Conservation (phyloP, 1,284 basidiomycete species). For the Apiotrichum siamense region DNA sequence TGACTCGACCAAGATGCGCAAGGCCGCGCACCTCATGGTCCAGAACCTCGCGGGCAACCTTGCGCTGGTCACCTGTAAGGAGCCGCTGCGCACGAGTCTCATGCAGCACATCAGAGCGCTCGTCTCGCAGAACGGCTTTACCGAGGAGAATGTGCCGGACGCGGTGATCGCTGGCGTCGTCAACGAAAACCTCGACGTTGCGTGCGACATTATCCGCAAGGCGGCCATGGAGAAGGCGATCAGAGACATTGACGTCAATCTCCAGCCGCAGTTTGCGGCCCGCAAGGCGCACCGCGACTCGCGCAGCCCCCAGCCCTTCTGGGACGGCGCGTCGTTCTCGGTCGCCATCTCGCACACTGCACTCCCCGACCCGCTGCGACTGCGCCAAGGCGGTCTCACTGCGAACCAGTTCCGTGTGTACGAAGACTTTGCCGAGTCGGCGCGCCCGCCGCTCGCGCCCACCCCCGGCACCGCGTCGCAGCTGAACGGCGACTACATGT, state of each 20-base stretch:
- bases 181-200: slow-evolving; percentile 88
- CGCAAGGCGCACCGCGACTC: slow-evolving; percentile 78
- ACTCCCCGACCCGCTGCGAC: slow-evolving; percentile 82
- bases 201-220: slow-evolving; percentile 91
- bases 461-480: background rate
- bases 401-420: slow-evolving; percentile 82
- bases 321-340: slow-evolving; percentile 66
- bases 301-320: slow-evolving; percentile 61
- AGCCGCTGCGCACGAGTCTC: slow-evolving; percentile 89
- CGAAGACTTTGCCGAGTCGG: slow-evolving; percentile 75
- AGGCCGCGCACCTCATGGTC: slow-evolving; percentile 92
- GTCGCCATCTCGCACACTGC: slow-evolving; percentile 68
- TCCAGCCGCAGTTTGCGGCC: slow-evolving; percentile 72
- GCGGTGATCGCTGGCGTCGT: slow-evolving; percentile 69
- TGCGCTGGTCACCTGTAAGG: slow-evolving; percentile 96
- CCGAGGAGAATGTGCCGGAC: slow-evolving; percentile 57
- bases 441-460: slow-evolving; percentile 9
- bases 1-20: slow-evolving; percentile 83
- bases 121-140: slow-evolving; percentile 77
- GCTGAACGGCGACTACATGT: slow-evolving; percentile 19
- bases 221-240: slow-evolving; percentile 96
- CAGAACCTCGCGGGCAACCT: slow-evolving; percentile 94
- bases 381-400: slow-evolving; percentile 77
- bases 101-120: slow-evolving; percentile 79
- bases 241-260: slow-evolving; percentile 89